phyloP scores from a whole-genome alignment of 1,284 basidiomycete genomes.

The Papiliotrema flavescens region DNA sequence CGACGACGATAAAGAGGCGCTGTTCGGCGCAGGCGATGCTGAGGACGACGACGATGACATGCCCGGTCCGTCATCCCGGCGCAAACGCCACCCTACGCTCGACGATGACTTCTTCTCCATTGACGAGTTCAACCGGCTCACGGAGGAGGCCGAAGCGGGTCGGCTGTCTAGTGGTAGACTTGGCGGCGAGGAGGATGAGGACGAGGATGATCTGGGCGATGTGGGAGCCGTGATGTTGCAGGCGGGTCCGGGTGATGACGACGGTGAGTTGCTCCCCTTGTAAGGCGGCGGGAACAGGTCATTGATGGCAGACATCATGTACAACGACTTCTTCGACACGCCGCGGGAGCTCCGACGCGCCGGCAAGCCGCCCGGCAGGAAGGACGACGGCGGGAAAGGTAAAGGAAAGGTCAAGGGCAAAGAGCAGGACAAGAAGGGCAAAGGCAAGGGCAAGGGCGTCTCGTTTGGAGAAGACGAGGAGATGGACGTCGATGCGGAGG shows the following conservation, averaged over 20 bases:
- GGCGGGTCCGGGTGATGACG: slow-evolving; percentile 44
- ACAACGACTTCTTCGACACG: slow-evolving; percentile 62
- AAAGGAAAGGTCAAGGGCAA: slow-evolving; percentile 30
- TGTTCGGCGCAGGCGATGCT: too few relatives aligned
- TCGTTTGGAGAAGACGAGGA: slow-evolving; percentile 30
- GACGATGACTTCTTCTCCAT: slow-evolving; percentile 94
- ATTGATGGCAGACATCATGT: slow-evolving; percentile 44
- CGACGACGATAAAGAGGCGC: slow-evolving; percentile 31
- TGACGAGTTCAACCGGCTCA: slow-evolving; percentile 81
- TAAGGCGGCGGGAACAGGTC: neutral
- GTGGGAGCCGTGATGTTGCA: slow-evolving; percentile 39
- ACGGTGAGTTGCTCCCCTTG: slow-evolving; percentile 31
- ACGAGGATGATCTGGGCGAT: slow-evolving; percentile 55
- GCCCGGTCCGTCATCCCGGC: slow-evolving; percentile 41
- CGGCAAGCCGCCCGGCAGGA: neutral
- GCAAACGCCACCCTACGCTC: slow-evolving; percentile 58
- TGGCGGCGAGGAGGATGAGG: slow-evolving; percentile 51
- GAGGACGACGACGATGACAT: neutral
- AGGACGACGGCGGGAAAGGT: slow-evolving; percentile 17
- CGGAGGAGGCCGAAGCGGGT: slow-evolving; percentile 72
- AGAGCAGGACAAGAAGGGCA: slow-evolving; percentile 39
- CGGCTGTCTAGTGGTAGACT: slow-evolving; percentile 61
- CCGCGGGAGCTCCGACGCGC: slow-evolving; percentile 22
- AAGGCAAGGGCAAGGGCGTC: slow-evolving; percentile 24
- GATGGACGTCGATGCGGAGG: slow-evolving; percentile 23